Percentiles rank a stretch among this genome's conserved stretches.
phyloP scores from a whole-genome alignment of 306 rosid genomes.

The Begonia masoniana region DNA sequence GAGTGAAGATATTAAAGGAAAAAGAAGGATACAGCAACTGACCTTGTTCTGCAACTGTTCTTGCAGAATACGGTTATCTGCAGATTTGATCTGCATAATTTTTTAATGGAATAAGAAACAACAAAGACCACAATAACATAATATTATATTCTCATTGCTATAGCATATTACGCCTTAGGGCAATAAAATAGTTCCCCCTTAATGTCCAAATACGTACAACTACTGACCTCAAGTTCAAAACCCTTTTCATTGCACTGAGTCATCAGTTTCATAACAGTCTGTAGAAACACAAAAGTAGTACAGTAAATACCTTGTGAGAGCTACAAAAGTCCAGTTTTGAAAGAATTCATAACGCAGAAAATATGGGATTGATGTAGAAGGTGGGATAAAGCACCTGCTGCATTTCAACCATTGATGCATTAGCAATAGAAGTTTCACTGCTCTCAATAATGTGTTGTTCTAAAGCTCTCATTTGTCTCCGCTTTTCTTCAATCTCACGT shows the following conservation, averaged over 20 bases:
- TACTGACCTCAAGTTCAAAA: conserved; percentile 90
- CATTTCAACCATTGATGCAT: conserved; percentile 82
- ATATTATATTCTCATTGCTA: not conserved
- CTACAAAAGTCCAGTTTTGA: no score
- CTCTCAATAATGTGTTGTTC: conserved; percentile 80
- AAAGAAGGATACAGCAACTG: conserved; percentile 4
- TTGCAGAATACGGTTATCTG: conserved; percentile 93
- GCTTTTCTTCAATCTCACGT: conserved; percentile 80
- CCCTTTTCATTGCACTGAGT: conserved; percentile 85
- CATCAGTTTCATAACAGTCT: conserved; percentile 78
- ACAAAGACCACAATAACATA: not conserved
- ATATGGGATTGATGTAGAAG: conserved; percentile 8
- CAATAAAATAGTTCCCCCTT: no score
- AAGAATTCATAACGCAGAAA: no score
- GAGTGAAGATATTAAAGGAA: not conserved
- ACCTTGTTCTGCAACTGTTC: conserved; percentile 92
- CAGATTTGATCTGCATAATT: conserved; percentile 69
- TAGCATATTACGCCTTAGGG: no score
- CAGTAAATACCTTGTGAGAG: no score
- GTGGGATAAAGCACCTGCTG: conserved; percentile 59
- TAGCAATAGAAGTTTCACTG: conserved; percentile 64
- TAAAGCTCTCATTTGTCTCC: conserved; percentile 71
- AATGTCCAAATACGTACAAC: no score
- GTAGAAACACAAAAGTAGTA: conserved; percentile 22
- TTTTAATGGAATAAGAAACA: conserved; percentile 1